Conservation (phyloP, 164 flowering plant genomes). For the Protea cynaroides region DNA sequence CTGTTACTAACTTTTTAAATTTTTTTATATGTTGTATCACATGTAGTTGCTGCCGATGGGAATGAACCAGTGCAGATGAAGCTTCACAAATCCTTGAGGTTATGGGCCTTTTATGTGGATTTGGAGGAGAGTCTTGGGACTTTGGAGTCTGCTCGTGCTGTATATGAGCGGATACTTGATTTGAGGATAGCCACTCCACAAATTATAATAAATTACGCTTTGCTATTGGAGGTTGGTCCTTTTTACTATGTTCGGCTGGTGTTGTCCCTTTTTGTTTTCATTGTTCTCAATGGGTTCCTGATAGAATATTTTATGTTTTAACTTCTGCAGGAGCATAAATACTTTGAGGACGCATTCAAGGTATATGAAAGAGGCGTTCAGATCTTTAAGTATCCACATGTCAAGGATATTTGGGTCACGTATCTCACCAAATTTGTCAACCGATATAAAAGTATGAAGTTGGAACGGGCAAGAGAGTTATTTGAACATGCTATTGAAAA, state of each 20-base stretch:
- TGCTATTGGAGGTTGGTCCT: conserved; percentile 65
- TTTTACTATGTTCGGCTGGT: conserved; percentile 1
- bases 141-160: conserved; percentile 78
- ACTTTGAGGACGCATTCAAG: conserved; percentile 93
- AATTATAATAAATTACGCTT: conserved; percentile 85
- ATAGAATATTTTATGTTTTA: conserved; percentile 9
- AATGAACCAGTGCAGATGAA: conserved; percentile 93
- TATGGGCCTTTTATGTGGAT: conserved; percentile 90
- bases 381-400: conserved; percentile 96
- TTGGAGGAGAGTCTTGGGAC: conserved; percentile 84
- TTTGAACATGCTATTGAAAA: conserved; percentile 84
- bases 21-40: conserved; percentile 6
- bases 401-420: conserved; percentile 92
- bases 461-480: conserved; percentile 89
- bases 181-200: conserved; percentile 93
- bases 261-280: background rate
- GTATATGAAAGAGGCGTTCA: conserved; percentile 96
- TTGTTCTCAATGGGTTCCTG: background rate
- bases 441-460: conserved; percentile 76
- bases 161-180: conserved; percentile 88
- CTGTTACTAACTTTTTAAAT: background rate
- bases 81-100: conserved; percentile 70
- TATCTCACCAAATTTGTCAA: conserved; percentile 91
- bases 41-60: conserved; percentile 93
- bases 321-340: conserved; percentile 68